Evolutionary conservation across 441 rosid genomes (phyloP).

Genomic region (Adansonia grandidieri): DNA sequence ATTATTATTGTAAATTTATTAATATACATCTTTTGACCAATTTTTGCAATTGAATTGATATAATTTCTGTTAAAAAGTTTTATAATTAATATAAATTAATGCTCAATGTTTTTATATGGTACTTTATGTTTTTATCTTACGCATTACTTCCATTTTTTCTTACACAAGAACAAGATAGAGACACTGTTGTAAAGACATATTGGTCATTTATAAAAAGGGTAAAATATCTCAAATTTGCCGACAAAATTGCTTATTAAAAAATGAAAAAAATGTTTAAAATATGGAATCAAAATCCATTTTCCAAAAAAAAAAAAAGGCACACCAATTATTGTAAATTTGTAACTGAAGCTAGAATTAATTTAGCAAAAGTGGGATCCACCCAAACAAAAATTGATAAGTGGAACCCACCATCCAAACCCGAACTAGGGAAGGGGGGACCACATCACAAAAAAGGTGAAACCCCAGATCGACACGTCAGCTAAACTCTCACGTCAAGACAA

Average conservation of each 20-base stretch:
- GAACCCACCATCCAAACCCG: not conserved
- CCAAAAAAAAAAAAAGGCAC: not conserved
- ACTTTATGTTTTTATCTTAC: not conserved
- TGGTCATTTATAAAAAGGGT: not conserved
- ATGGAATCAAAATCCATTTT: not conserved
- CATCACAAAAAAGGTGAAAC: not conserved
- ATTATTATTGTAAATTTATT: too few relatives aligned
- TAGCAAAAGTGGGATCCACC: not conserved
- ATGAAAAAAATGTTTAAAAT: not conserved
- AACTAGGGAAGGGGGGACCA: not conserved
- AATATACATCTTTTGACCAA: too few relatives aligned
- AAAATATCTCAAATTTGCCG: not conserved
- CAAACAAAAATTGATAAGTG: not conserved
- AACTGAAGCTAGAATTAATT: not conserved
- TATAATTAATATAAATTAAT: too few relatives aligned
- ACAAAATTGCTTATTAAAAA: not conserved
- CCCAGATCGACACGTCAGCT: constrained; percentile 13
- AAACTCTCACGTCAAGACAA: constrained; percentile 1
- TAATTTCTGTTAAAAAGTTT: too few relatives aligned
- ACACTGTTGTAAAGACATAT: not conserved
- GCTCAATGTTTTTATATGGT: not conserved
- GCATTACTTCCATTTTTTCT: not conserved
- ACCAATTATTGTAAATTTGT: not conserved
- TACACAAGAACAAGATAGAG: not conserved
- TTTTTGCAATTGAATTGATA: too few relatives aligned